Base-by-base conservation (phyloP, 345 rosid genomes). In the Aquilaria yunnanensis region DNA sequence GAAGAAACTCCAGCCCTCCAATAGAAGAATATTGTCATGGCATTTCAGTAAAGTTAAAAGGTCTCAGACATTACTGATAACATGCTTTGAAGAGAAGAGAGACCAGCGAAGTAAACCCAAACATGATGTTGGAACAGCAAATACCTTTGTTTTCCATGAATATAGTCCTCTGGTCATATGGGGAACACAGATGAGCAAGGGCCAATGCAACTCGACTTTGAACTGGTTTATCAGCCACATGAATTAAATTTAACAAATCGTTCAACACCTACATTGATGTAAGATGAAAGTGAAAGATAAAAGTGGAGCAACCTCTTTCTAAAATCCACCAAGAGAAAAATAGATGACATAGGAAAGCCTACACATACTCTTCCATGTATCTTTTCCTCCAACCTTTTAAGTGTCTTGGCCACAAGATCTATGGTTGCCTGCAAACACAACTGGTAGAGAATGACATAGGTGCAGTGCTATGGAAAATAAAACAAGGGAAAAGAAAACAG, bases 311-410 rank as follows among this genome's bases (percentile, higher is more conserved):
- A 59, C 41, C 33, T 51, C 47, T 32, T 14, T 47, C 56, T 30
- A 51, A 46, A 33, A 31, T 56, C 45, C 37, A 60, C 43, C 43
- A 52, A 47, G 46, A n/a, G 50, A 56, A 63, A 34, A 49, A 52
- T 32, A 23, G 46, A 58, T 13, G 52, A 63, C 10, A 54, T 30
- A 47, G 56, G 53, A 51, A 57, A 53, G 32, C 57, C 67, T 69
- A 71, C 59, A 77, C 93, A 71, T 75, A 95, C 99, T 66, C 96
- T 82, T 64, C 97, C 97, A 67, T 84, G 93, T 72, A 89, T 91
- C 76, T 91, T 95, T 79, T 95, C 97, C 79, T 95, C 99, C 63
- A 95, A 71, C 77, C 99, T 87, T 79, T 95, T 95, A 69, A 95
- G 60, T 32, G 99, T 95, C 81, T 89, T 95, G 64, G 96, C 86